Conservation (phyloP, 1,284 basidiomycete species). For the Ustilago loliicola region DNA sequence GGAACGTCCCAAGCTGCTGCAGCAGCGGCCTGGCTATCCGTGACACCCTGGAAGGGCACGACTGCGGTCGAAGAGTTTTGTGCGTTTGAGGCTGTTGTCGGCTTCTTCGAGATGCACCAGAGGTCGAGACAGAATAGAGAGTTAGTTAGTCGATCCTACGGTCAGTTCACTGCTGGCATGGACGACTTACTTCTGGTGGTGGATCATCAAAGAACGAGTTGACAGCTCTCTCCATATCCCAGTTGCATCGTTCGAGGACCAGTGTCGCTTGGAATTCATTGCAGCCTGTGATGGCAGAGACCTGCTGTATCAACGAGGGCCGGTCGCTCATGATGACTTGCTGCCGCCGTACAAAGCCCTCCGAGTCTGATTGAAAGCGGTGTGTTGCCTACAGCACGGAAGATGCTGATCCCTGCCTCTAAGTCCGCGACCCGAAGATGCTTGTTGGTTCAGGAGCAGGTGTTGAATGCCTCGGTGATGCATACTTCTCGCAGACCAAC, state of each 20-base stretch:
- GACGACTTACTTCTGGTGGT: conserved; percentile 43
- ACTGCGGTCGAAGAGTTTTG: conserved; percentile 26
- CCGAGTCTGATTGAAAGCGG: neutral
- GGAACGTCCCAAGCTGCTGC: conserved; percentile 28
- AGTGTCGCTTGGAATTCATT: conserved; percentile 33
- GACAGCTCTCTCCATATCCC: conserved; percentile 41
- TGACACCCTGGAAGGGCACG: conserved; percentile 18
- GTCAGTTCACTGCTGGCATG: neutral
- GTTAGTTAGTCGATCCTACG: neutral
- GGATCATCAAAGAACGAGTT: conserved; percentile 51
- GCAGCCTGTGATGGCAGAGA: conserved; percentile 46
- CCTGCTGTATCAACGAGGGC: conserved; percentile 30
- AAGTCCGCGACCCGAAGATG: neutral
- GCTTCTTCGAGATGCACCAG: conserved; percentile 8
- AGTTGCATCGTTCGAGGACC: conserved; percentile 38
- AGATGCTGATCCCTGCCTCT: neutral
- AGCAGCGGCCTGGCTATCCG: neutral
- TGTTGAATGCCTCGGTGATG: neutral
- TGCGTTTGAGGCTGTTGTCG: conserved; percentile 4
- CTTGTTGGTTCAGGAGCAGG: neutral
- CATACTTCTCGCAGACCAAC: conserved; percentile 16
- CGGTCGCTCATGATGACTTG: conserved; percentile 26
- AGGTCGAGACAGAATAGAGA: neutral
- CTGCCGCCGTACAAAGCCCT: neutral
- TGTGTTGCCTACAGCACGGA: neutral